These are phyloP conservation scores for Hypoxylon intermedium DNA, from an alignment of 495 filamentous ascomycete species.

Conservation along the genomic window DNA sequence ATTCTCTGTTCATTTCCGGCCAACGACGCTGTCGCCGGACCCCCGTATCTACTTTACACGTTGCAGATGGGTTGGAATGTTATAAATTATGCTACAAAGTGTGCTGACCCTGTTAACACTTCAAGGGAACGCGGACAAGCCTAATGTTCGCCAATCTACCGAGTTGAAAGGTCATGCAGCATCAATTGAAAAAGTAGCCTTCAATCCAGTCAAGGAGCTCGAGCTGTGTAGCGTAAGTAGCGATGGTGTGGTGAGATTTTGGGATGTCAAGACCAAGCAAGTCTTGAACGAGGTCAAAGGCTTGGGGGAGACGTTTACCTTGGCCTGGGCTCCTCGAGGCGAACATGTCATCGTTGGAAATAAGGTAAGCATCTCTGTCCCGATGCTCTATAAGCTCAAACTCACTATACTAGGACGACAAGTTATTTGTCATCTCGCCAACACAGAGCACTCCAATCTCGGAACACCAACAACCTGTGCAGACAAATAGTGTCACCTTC, in stretches of 20 bases:
- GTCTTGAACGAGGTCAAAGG: slow-evolving; percentile 81
- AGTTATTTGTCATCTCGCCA: slow-evolving; percentile 68
- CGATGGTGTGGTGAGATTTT: slow-evolving; percentile 87
- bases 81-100: too few species aligned
- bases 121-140: slow-evolving; percentile 83
- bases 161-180: slow-evolving; percentile 83
- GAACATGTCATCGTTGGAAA: slow-evolving; percentile 80
- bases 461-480: slow-evolving; percentile 71
- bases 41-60: neutral
- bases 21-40: neutral
- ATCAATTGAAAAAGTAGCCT: slow-evolving; percentile 83
- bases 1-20: too few species aligned
- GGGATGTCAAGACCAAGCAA: slow-evolving; percentile 86
- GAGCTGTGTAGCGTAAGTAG: slow-evolving; percentile 85
- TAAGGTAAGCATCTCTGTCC: slow-evolving; percentile 63
- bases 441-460: slow-evolving; percentile 59
- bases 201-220: slow-evolving; percentile 86
- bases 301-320: slow-evolving; percentile 80
- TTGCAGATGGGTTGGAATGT: neutral
- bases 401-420: slow-evolving; percentile 65
- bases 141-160: slow-evolving; percentile 79
- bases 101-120: slow-evolving; percentile 8
- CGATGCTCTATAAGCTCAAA: slow-evolving; percentile 6
- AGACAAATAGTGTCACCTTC: slow-evolving; percentile 85
- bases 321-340: slow-evolving; percentile 91